Evolutionary conservation across 441 rosid genomes (phyloP).

Genomic region (Metrosideros polymorpha): DNA sequence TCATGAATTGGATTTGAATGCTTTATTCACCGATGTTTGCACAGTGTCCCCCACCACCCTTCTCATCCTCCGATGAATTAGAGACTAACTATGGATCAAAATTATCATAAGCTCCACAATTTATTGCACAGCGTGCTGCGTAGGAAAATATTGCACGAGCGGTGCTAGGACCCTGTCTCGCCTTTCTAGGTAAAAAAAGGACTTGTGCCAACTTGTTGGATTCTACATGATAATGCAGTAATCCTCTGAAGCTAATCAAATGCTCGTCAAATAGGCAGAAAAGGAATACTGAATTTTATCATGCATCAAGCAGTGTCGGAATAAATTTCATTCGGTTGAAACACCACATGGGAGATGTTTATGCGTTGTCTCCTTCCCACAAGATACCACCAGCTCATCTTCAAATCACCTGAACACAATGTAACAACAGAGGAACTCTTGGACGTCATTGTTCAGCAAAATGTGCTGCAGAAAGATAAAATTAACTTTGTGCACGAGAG

Average conservation of each 20-base stretch:
- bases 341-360: not conserved
- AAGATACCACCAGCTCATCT: not conserved
- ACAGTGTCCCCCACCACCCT: not conserved
- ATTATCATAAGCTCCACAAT: not conserved
- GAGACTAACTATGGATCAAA: too few species aligned
- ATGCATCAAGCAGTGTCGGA: not conserved
- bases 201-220: not conserved
- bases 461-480: not conserved
- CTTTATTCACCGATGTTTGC: not conserved
- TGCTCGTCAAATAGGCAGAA: not conserved
- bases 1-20: not conserved
- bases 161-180: not conserved
- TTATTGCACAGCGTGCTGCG: not conserved
- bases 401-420: not conserved
- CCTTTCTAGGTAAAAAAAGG: not conserved
- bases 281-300: not conserved
- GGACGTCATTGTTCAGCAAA: not conserved
- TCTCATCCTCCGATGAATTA: not conserved
- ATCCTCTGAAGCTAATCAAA: too few species aligned
- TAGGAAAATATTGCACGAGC: not conserved
- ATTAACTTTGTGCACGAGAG: not conserved
- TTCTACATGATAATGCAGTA: not conserved
- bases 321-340: not conserved
- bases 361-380: not conserved
- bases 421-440: not conserved